Evolutionary conservation across 163 green algal genomes (phyloP).

Genomic region (Chloromonas sp.): DNA sequence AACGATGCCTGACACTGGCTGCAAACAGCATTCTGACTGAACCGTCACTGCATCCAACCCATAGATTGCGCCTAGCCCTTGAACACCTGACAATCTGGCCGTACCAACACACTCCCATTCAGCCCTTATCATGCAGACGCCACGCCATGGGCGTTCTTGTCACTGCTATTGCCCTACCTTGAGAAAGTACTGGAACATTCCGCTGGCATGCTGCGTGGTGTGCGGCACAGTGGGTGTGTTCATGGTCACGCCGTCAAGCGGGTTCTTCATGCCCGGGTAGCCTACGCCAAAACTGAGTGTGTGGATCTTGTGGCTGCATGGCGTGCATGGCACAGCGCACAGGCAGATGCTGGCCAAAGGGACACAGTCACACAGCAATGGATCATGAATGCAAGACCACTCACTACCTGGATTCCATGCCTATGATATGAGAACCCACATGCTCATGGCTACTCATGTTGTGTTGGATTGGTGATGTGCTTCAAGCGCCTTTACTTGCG

Average conservation of each 20-base stretch:
- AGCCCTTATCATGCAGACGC: too few relatives aligned
- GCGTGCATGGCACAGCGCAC: background rate
- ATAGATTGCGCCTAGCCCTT: too few relatives aligned
- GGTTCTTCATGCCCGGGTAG: constrained; percentile 76
- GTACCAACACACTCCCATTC: too few relatives aligned
- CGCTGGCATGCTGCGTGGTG: constrained; percentile 10
- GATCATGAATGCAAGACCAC: background rate
- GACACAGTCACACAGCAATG: background rate
- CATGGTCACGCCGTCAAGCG: constrained; percentile 66
- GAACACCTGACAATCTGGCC: too few relatives aligned
- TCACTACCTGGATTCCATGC: too few relatives aligned
- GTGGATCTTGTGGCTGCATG: background rate
- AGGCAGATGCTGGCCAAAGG: background rate
- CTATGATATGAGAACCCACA: background rate
- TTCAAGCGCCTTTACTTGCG: too few relatives aligned
- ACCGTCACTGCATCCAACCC: too few relatives aligned
- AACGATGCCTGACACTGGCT: too few relatives aligned
- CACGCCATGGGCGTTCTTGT: too few relatives aligned
- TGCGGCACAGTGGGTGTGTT: background rate
- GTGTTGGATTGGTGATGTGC: constrained; percentile 48
- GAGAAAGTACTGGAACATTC: constrained; percentile 96
- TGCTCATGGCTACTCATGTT: constrained; percentile 69
- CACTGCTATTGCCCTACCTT: constrained; percentile 55
- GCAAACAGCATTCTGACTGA: too few relatives aligned
- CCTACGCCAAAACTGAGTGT: constrained; percentile 64